phyloP scores from a whole-genome alignment of 1,139 yeast species.

The Diutina mesorugosa region DNA sequence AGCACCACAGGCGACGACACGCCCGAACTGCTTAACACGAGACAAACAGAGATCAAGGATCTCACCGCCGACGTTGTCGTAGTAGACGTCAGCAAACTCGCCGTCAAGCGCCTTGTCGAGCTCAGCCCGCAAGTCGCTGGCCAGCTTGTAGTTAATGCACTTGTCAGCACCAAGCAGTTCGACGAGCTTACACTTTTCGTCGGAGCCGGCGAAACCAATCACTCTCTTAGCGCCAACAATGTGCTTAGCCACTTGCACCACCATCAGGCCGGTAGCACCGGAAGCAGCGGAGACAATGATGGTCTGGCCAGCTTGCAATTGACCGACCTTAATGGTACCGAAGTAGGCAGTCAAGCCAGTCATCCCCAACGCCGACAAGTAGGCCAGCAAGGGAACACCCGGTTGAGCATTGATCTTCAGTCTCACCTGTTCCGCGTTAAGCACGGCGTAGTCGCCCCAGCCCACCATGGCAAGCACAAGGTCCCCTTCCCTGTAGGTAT shows the following conservation, averaged over 20 bases:
- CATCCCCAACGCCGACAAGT: constrained; percentile 37
- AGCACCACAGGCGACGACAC: constrained; percentile 48
- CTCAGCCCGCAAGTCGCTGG: constrained; percentile 26
- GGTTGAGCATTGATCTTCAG: constrained; percentile 11
- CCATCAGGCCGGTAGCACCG: constrained; percentile 59
- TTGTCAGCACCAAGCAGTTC: constrained; percentile 43
- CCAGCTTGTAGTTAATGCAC: constrained; percentile 41
- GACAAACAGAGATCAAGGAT: constrained; percentile 35
- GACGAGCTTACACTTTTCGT: constrained; percentile 41
- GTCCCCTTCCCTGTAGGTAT: constrained; percentile 29
- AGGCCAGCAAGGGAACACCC: constrained; percentile 5
- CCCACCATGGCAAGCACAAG: constrained; percentile 18
- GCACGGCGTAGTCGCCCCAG: constrained; percentile 29
- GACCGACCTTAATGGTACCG: constrained; percentile 35
- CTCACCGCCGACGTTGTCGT: constrained; percentile 56
- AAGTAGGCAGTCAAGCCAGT: constrained; percentile 55
- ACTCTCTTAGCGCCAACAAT: constrained; percentile 41
- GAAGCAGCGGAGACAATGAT: constrained; percentile 55
- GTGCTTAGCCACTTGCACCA: constrained; percentile 45
- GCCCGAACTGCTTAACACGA: constrained; percentile 28
- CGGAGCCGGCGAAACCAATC: constrained; percentile 54
- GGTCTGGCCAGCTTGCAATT: constrained; percentile 19
- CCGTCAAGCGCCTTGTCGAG: constrained; percentile 28
- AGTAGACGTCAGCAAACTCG: constrained; percentile 32
- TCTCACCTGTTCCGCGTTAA: constrained; percentile 9